Base-by-base conservation (phyloP, 2,329 filamentous ascomycete genomes). In the Blastomyces silverae region DNA sequence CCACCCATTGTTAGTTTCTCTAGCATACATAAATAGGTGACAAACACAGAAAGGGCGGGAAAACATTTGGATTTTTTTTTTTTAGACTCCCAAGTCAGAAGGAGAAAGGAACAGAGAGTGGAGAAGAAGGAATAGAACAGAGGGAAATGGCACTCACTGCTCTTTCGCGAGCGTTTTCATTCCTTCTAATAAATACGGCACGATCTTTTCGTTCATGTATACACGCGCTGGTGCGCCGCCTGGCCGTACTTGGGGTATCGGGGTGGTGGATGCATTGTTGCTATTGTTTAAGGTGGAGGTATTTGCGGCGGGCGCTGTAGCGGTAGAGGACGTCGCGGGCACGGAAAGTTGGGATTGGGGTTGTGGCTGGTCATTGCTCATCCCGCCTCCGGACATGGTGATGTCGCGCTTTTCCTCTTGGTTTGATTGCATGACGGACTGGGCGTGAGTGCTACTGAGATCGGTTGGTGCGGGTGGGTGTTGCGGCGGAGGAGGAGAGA, bases 141-240 rank as follows among this genome's bases (percentile, higher is more conserved):
- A 20, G 22, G 50, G 55, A 17, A 46, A 62, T 52, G 7, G 44
- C 7, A 82, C 87, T 72, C 77, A 91, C 89, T 88, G 85, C 53
- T 91, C 87, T 69, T 84, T 86, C 4, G 87, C 87, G 66, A 92
- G 74, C 64, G 83, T 76, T 78, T 91, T 91, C 87, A 92, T 89
- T 31, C 88, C 89, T 71, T 91, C 88, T 50, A 91, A 77, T 65
- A 92, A 72, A 34, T 84, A 82, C 0, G 84, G 84, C 0, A 88
- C 89, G 52, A 92, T 83, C 70, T 87, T 89, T 60, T 83, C 81
- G 72, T 91, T 91, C 69, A 92, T 76, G 73, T 91, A 92, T 70
- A 85, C 83, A 56, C 89, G 83, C 5, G 86, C 85, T 0, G 87
- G 85, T 28, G 88, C 89, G 58, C 89, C 88, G 71, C 90, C 87